These are phyloP conservation scores for Nemania sp. DNA, from an alignment of 2,329 filamentous ascomycete species.

Conservation along the genomic window DNA sequence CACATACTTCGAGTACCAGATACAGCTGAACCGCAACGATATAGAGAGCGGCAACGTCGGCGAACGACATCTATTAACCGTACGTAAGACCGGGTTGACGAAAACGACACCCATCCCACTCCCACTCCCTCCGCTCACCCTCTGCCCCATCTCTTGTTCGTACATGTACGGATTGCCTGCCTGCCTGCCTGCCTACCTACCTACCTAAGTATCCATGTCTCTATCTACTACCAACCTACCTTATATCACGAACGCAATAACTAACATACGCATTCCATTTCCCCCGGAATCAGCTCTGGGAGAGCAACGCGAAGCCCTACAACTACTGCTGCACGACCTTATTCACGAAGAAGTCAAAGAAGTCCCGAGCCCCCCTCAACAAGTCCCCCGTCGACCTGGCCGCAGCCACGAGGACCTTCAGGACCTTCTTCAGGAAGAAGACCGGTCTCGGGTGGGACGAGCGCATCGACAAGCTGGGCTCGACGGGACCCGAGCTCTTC, in stretches of 20 bases:
- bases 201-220: too few species aligned
- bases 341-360: slow-evolving; percentile 49
- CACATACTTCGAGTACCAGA: slow-evolving; percentile 65
- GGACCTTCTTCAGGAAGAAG: slow-evolving; percentile 60
- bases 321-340: slow-evolving; percentile 66
- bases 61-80: slow-evolving; percentile 64
- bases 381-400: slow-evolving; percentile 46
- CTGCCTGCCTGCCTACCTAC: too few species aligned
- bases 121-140: neutral
- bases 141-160: neutral
- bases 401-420: slow-evolving; percentile 56
- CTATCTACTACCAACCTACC: too few species aligned
- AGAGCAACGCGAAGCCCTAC: slow-evolving; percentile 62
- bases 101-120: too few species aligned
- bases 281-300: slow-evolving; percentile 64
- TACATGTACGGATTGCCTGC: too few species aligned
- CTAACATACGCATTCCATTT: neutral
- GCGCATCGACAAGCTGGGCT: slow-evolving; percentile 46
- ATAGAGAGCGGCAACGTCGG: slow-evolving; percentile 49
- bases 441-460: slow-evolving; percentile 65
- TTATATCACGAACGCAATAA: neutral
- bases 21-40: slow-evolving; percentile 62
- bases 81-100: slow-evolving; percentile 44
- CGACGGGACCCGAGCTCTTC: slow-evolving; percentile 43
- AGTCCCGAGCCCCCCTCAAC: slow-evolving; percentile 47